Percentiles rank a stretch among this genome's conserved stretches.
Evolutionary conservation across 768 basidiomycete species (phyloP).

Genomic region (Mycena chlorophos): DNA sequence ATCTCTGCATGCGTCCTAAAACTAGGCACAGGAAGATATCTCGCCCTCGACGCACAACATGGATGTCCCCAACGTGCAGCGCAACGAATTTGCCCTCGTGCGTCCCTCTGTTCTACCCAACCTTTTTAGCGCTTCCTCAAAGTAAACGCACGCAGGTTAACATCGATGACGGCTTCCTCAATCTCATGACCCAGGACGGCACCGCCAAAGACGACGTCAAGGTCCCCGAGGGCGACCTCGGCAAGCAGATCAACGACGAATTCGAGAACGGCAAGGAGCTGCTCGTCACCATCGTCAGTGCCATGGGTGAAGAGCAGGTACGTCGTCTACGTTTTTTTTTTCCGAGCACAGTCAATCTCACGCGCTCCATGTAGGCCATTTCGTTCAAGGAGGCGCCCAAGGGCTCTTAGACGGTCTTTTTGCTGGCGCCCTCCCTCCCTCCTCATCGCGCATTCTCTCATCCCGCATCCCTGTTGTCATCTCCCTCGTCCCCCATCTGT

Average conservation of each 20-base stretch:
- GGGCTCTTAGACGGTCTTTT: conserved; percentile 30
- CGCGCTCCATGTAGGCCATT: conserved; percentile 31
- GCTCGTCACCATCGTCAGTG: conserved; percentile 78
- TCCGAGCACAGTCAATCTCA: neutral
- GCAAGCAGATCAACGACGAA: conserved; percentile 60
- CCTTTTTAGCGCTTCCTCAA: conserved; percentile 12
- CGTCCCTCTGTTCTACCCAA: conserved; percentile 28
- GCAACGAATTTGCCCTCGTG: conserved; percentile 90
- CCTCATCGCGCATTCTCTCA: neutral
- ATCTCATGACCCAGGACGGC: conserved; percentile 86
- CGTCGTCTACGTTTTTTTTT: conserved; percentile 6
- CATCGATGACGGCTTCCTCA: conserved; percentile 93
- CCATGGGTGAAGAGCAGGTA: conserved; percentile 93
- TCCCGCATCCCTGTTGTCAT: conserved; percentile 1
- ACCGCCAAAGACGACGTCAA: conserved; percentile 89
- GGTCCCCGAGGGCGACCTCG: conserved; percentile 84
- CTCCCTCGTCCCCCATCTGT: conserved; percentile 13
- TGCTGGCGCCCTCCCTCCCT: conserved; percentile 10
- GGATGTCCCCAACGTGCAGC: conserved; percentile 93
- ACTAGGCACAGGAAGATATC: conserved; percentile 75
- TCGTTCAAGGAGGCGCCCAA: conserved; percentile 89
- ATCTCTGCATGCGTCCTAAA: conserved; percentile 10
- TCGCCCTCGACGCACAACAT: conserved; percentile 99
- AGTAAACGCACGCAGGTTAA: conserved; percentile 54
- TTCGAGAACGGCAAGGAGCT: conserved; percentile 91